Percentiles rank a stretch among this genome's conserved stretches.
phyloP scores from a whole-genome alignment of 129 eudicot genomes.

The Arctium minus region DNA sequence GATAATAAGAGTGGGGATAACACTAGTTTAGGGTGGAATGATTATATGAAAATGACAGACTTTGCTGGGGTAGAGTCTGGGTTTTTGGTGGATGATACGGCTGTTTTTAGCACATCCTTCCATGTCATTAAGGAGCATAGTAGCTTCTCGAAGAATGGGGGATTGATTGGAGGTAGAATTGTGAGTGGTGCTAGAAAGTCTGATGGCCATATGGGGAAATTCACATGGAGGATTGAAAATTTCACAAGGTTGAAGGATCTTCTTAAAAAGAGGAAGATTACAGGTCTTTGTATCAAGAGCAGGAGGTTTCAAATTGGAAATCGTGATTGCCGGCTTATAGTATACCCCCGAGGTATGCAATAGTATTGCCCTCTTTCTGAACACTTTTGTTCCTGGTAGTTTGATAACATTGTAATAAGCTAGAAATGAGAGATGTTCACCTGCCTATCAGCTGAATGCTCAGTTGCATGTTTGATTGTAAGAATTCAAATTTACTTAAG shows the following conservation, averaged over 20 bases:
- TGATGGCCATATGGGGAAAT: slow-evolving; percentile 90
- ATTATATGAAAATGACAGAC: slow-evolving; percentile 89
- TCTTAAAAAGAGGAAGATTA: slow-evolving; percentile 93
- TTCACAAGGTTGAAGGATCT: slow-evolving; percentile 92
- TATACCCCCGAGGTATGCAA: slow-evolving; percentile 92
- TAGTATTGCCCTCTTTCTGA: slow-evolving; percentile 5
- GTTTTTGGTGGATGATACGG: slow-evolving; percentile 83
- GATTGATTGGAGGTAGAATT: slow-evolving; percentile 55
- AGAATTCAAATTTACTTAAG: not conserved
- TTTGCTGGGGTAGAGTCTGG: slow-evolving; percentile 65
- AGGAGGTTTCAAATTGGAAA: slow-evolving; percentile 97
- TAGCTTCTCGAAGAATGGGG: slow-evolving; percentile 65
- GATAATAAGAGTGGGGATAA: slow-evolving; percentile 96
- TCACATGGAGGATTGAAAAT: slow-evolving; percentile 92
- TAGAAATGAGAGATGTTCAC: slow-evolving; percentile 2
- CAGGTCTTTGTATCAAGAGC: slow-evolving; percentile 98
- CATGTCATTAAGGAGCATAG: slow-evolving; percentile 92
- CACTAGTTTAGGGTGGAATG: slow-evolving; percentile 99
- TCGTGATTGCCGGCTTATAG: slow-evolving; percentile 94
- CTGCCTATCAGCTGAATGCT: not conserved
- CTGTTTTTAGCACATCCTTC: slow-evolving; percentile 89
- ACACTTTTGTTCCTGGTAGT: not conserved
- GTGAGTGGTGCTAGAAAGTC: slow-evolving; percentile 66
- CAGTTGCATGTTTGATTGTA: not conserved
- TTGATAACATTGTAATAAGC: slow-evolving; percentile 4